Evolutionary conservation across 345 rosid species (phyloP).

Genomic region (Pseudoturritis turrita): DNA sequence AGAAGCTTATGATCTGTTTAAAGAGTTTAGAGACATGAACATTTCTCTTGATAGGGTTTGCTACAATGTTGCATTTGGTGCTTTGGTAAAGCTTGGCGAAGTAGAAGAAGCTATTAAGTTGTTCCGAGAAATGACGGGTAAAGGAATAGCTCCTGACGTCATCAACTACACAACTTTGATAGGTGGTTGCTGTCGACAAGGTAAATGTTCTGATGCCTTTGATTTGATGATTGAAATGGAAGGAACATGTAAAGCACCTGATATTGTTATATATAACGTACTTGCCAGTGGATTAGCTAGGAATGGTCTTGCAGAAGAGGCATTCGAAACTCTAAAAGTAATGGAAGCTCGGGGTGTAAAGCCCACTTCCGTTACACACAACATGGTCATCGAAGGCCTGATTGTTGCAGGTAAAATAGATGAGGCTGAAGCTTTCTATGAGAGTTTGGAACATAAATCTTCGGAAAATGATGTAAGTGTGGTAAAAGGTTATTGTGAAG

Average conservation of each 20-base stretch:
- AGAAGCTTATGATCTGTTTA: constrained; percentile 38
- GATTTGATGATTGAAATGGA: constrained; percentile 52
- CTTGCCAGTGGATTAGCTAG: constrained; percentile 57
- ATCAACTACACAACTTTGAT: constrained; percentile 70
- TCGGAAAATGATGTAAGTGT: constrained; percentile 40
- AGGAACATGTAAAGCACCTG: constrained; percentile 39
- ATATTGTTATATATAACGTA: constrained; percentile 46
- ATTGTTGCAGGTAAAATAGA: constrained; percentile 52
- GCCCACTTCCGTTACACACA: constrained; percentile 45
- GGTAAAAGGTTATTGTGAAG: constrained; percentile 52
- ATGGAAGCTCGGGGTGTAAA: constrained; percentile 48
- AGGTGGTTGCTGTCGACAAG: constrained; percentile 51
- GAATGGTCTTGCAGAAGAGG: constrained; percentile 42
- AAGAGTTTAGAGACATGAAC: constrained; percentile 31
- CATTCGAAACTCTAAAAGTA: constrained; percentile 26
- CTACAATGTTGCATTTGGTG: constrained; percentile 47
- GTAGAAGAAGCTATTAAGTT: constrained; percentile 50
- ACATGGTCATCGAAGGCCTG: constrained; percentile 62
- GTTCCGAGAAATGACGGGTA: constrained; percentile 52
- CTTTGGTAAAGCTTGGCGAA: constrained; percentile 60
- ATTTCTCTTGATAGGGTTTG: constrained; percentile 52
- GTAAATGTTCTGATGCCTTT: constrained; percentile 37
- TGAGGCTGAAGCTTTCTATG: constrained; percentile 53
- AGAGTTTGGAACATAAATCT: constrained; percentile 33
- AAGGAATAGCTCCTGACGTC: constrained; percentile 44